Evolutionary conservation across 306 rosid species (phyloP), one percentile per base, ranked within the genome.

Genomic region (Cercis canadensis): DNA sequence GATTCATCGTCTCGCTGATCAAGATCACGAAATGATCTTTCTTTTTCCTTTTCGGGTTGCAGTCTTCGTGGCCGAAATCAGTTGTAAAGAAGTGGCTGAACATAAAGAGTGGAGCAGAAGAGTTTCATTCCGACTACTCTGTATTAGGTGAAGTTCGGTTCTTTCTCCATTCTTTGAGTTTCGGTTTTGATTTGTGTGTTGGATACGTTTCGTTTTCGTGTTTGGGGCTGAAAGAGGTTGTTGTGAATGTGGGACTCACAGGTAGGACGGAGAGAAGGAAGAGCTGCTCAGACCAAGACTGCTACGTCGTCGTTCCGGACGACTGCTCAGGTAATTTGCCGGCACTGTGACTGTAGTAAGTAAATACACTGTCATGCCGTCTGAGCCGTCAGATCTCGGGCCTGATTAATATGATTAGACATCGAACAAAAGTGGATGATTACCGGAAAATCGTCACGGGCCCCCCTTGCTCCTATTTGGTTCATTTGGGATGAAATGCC

Each of bases 201-300:
- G 29, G 29, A 24, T 24, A 24, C 3, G 34, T 11, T 0, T 18
- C 0, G 31, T 7, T 47, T 46, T 80, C 8, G 33, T 17, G 40
- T 58, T 74, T 58, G 36, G 41, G 46, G 12, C 14, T 34, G 11
- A 61, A 29, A 13, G 55, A 46, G 10, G 36, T 31, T 68, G 15
- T 32, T 51, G 41, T 66, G 12, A 4, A 31, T 11, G 40, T 44
- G 74, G 75, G 37, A 77, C 13, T 60, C 82, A 87, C 90, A 31
- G n/a, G 14, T 36, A 62, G 41, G 46, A 37, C 53, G 2, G 83
- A 81, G 40, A 83, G 91, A 19, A 83, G 91, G 65, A 90, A 59
- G 69, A 90, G 93, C 56, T 88, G 90, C 64, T 82, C 98, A 5
- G 96, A 92, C 68, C 77, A 73, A 65, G 92, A 92, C 54, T 53